Evolutionary conservation across 495 filamentous ascomycete species (phyloP), one percentile per base, ranked within the genome.

Genomic region (Penicillium angulare): DNA sequence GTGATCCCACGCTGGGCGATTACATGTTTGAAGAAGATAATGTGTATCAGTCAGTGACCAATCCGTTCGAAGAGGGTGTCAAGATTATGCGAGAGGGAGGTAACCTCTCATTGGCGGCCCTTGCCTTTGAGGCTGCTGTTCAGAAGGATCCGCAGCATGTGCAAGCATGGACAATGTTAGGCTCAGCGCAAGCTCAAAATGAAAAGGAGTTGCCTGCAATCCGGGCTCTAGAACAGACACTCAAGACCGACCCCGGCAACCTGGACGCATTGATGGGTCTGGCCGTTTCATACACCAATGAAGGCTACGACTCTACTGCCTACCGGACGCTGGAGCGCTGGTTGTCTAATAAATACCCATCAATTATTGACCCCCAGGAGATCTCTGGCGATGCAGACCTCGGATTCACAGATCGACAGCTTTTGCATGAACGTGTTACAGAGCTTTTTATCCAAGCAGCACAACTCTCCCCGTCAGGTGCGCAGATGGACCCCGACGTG

Each of bases 151-250:
- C 89, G 0, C 75, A 87, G 40, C 92, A 97, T 68, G 80, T 92
- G 27, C 88, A 92, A 21, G 93, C 93, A 0, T 98, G 95, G 93
- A 87, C 88, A 8, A 84, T 89, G 61, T 82, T 98, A 32, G 95
- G 93, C 53, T 81, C 82, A 43, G 87, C 90, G 22, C 93, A 98
- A 70, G 95, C 95, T 4, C 93, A 97, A 69, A 98, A 98, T 68
- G 93, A 98, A 63, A 98, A 98, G 70, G 93, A 98, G 64, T 81
- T 89, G 3, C 93, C 93, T 5, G 95, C 95, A n/a, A 97, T 98
- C 56, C 86, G 93, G n/a, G 93, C 95, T 4, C 75, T 97, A 46
- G 93, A 97, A 72, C 89, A 92, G 60, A 90, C 92, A 12, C 73
- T 96, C 42, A 92, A 89, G 67, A 73, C 92, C 7, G 90, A 97